Base-by-base conservation (phyloP, 352 stramenopile genomes). In the Globisporangium paroecandrum region DNA sequence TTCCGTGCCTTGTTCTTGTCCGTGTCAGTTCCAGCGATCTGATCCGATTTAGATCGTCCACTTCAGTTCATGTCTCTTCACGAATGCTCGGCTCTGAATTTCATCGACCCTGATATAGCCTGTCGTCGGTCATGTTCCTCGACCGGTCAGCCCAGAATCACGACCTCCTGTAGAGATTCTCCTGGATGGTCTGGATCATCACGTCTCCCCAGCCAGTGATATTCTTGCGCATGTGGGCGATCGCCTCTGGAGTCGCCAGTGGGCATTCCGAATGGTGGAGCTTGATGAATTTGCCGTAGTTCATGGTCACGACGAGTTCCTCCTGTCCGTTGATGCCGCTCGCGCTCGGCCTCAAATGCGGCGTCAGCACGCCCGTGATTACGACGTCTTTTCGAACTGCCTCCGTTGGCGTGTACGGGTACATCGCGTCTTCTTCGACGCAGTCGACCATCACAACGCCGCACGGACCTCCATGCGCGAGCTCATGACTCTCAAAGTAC, bases 301-400 rank as follows among this genome's bases (percentile, higher is more conserved):
- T 69, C 53, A 81, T 57, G 5, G 74, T 57, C 27, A 79, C 73
- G 1, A 82, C 73, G 5, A 74, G 64, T 24, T 77, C 61, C 10
- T 79, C 66, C 12, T 69, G 18, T 1, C 13, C 41, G 7, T 51
- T 24, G 43, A 20, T 24, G 43, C 15, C 18, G 18, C n/a, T 7
- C 20, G 51, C 47, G 32, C 43, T 24, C 43, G 43, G 43, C 22
- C 43, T 22, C 43, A 10, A 51, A 9, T 51, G 43, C 18, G 43
- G 43, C 18, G 43, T 51, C 18, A 51, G 43, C 18, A 51, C 6
- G 20, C 43, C 18, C 7, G 18, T 49, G 6, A 49, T n/a, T 2
- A 49, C 41, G 41, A 49, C 15, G 43, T 51, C 43, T 24, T 51
- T 51, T 2, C 43, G 43, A 20, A 51, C 18, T 6, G 18, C 18